Base-by-base conservation (phyloP, 1,139 yeast species). In the Pichiaceae sp. region DNA sequence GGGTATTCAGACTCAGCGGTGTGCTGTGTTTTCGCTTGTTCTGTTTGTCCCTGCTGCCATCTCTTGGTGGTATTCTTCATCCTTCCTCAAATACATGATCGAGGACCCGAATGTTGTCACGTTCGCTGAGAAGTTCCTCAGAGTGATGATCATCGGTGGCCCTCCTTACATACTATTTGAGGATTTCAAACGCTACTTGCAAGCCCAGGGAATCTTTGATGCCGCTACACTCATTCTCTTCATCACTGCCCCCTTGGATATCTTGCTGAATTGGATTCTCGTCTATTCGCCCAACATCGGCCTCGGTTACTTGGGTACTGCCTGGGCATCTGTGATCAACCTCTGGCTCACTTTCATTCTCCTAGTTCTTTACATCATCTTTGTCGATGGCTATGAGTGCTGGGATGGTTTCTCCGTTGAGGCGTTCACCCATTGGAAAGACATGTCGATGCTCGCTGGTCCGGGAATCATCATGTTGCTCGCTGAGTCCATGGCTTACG, bases 391-490 rank as follows among this genome's bases (percentile, higher is more conserved):
- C 1, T 54, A 54, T n/a, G 71, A 72, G 50, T 81, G 91, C 51
- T 82, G 93, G 93, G 73, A 65, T 43, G 91, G 91, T 0, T 62
- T 71, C 19, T 48, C 69, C 1, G 40, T 41, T 6, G 72, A 69
- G 33, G 65, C 80, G 2, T 66, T 78, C 36, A 54, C 62, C 2
- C 76, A 77, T 42, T 81, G 89, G 87, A 64, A 66, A 31, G 75
- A 69, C 37, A 55, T 81, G 26, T 66, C 72, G 3, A 64, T 65
- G 29, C 62, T 81, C 41, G 87, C 89, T 0, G 56, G 80, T 25
- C 87, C 91, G 0, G 89, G 89, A 4, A 72, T 80, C 20, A 61
- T 80, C 4, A 81, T 81, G 86, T 62, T 80, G 26, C 80, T 79
- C 48, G 79, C 86, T 2, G 91, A 81, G 52, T 79, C 79, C 42